phyloP scores from a whole-genome alignment of 2,329 filamentous ascomycete genomes.

The Fusarium sp. region DNA sequence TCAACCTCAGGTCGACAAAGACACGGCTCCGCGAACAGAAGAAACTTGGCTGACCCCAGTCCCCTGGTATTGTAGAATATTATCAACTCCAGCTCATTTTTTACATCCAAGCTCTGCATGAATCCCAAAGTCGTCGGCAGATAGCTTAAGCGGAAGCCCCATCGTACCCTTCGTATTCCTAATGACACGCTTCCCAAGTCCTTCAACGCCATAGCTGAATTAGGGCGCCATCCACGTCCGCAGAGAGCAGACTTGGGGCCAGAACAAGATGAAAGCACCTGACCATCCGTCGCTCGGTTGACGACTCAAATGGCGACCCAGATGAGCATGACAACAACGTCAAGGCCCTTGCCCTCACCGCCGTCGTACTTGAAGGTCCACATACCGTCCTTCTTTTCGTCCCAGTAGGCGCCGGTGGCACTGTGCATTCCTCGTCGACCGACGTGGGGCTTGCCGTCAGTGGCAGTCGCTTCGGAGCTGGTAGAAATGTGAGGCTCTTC shows the following conservation, averaged over 20 bases:
- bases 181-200: slow-evolving; percentile 46
- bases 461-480: slow-evolving; percentile 66
- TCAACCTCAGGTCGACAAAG: slow-evolving; percentile 4
- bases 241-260: slow-evolving; percentile 22
- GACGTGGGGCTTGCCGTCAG: slow-evolving; percentile 76
- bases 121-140: slow-evolving; percentile 38
- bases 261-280: slow-evolving; percentile 17
- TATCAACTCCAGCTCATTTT: slow-evolving; percentile 41
- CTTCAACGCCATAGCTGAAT: slow-evolving; percentile 48
- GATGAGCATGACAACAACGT: slow-evolving; percentile 79
- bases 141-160: slow-evolving; percentile 42
- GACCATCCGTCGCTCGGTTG: slow-evolving; percentile 2
- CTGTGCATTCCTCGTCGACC: slow-evolving; percentile 92
- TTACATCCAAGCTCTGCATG: slow-evolving; percentile 48
- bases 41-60: slow-evolving; percentile 24
- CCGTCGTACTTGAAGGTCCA: slow-evolving; percentile 89
- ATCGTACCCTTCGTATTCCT: slow-evolving; percentile 43
- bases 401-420: slow-evolving; percentile 88
- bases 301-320: slow-evolving; percentile 76
- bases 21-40: slow-evolving; percentile 3
- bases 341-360: slow-evolving; percentile 74
- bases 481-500: slow-evolving; percentile 68
- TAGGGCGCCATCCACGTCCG: slow-evolving; percentile 39
- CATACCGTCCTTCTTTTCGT: slow-evolving; percentile 90
- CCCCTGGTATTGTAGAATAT: slow-evolving; percentile 30